These are phyloP conservation scores for Sarocladium oryzae DNA, from an alignment of 2,329 filamentous ascomycete genomes.

Conservation along the genomic window DNA sequence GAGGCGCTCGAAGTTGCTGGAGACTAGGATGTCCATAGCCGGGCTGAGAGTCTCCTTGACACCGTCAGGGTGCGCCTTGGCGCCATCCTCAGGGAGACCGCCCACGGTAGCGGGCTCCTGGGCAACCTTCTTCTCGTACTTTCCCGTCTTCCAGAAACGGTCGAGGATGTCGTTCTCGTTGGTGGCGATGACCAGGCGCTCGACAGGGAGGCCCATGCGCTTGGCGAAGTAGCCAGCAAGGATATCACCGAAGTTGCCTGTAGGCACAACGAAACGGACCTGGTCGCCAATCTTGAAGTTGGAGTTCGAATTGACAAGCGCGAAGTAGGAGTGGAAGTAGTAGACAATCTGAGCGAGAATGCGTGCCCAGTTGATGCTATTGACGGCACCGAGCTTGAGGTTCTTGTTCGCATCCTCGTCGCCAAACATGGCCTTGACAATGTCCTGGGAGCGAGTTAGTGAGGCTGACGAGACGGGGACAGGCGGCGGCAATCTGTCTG, in stretches of 20 bases:
- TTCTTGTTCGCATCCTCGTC: constrained; percentile 77
- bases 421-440: constrained; percentile 86
- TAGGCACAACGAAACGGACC: constrained; percentile 83
- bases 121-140: constrained; percentile 78
- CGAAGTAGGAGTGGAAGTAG: constrained; percentile 94
- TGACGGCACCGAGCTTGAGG: constrained; percentile 84
- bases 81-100: constrained; percentile 58
- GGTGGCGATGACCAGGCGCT: constrained; percentile 87
- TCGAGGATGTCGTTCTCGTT: constrained; percentile 98
- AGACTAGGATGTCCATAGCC: constrained; percentile 96
- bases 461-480: background rate
- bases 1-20: constrained; percentile 92
- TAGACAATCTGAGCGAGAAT: constrained; percentile 96
- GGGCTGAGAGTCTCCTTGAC: constrained; percentile 90
- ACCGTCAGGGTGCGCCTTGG: constrained; percentile 60
- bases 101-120: constrained; percentile 51
- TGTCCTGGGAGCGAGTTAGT: constrained; percentile 49
- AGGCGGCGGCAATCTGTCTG: too few species aligned
- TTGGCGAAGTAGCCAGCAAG: constrained; percentile 89
- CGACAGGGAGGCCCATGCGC: constrained; percentile 79
- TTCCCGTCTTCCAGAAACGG: constrained; percentile 86
- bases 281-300: constrained; percentile 57
- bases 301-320: constrained; percentile 54
- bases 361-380: constrained; percentile 93
- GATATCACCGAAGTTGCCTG: constrained; percentile 95